These are phyloP conservation scores for Cyclostephanos invisitatus DNA, from an alignment of 108 stramenopile genomes.

Conservation along the genomic window DNA sequence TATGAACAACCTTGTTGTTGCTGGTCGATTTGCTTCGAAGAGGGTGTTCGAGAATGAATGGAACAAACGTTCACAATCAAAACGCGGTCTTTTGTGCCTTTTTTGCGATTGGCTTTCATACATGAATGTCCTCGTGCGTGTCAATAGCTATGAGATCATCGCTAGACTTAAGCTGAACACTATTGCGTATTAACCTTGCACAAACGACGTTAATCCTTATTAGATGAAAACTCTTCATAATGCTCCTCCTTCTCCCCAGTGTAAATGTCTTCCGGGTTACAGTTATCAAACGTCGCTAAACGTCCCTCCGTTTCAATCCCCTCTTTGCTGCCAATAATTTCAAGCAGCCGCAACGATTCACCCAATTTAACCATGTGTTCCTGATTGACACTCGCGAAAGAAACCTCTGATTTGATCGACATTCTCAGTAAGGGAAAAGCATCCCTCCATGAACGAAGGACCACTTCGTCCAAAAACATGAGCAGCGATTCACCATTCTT, in stretches of 20 bases:
- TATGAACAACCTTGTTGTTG: conserved; percentile 74
- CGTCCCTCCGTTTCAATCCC: conserved; percentile 20
- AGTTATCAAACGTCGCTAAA: conserved; percentile 24
- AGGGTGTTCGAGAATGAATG: conserved; percentile 57
- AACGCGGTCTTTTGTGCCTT: conserved; percentile 20
- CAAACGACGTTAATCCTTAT: background rate
- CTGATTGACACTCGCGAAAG: conserved; percentile 34
- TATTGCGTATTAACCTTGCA: background rate
- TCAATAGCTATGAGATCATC: conserved; percentile 49
- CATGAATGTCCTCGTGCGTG: conserved; percentile 57
- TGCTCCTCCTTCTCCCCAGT: conserved; percentile 19
- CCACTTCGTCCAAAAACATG: conserved; percentile 41
- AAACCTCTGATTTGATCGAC: conserved; percentile 32
- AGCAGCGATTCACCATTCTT: conserved; percentile 29
- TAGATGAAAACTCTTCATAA: background rate
- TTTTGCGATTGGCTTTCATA: conserved; percentile 60
- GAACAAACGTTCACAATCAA: background rate
- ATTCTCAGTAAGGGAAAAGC: conserved; percentile 41
- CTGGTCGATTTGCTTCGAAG: conserved; percentile 73
- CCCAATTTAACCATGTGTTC: conserved; percentile 16
- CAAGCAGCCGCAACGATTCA: conserved; percentile 15
- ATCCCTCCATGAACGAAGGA: conserved; percentile 44
- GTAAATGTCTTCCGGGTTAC: conserved; percentile 31
- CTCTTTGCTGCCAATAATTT: conserved; percentile 19
- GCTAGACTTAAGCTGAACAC: background rate